Evolutionary conservation across 1,284 basidiomycete species (phyloP).

Genomic region (Serendipita sp.): DNA sequence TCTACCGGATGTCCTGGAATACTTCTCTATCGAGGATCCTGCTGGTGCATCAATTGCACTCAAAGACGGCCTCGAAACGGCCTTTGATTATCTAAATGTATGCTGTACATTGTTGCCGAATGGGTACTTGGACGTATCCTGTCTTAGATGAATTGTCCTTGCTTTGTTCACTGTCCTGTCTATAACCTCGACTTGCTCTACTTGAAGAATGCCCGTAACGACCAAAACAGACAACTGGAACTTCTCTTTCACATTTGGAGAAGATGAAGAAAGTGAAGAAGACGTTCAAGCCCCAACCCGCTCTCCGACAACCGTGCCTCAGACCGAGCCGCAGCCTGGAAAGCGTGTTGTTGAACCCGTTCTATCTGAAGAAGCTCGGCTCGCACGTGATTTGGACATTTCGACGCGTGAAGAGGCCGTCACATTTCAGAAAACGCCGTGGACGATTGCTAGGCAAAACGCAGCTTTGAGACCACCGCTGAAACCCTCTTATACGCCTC

Average conservation of each 20-base stretch:
- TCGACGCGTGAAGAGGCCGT: constrained; percentile 42
- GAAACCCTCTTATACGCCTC: not conserved
- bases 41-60: not conserved
- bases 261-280: not conserved
- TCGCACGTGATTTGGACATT: constrained; percentile 43
- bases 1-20: too few relatives aligned
- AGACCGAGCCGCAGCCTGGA: too few relatives aligned
- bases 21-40: not conserved
- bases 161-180: too few relatives aligned
- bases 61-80: not conserved
- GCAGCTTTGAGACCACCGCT: constrained; percentile 26
- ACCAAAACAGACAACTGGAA: not conserved
- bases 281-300: not conserved
- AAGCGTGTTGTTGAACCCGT: constrained; percentile 19
- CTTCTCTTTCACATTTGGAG: not conserved
- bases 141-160: too few relatives aligned
- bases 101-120: not conserved
- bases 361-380: constrained; percentile 13
- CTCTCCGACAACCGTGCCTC: too few relatives aligned
- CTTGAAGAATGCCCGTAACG: not conserved
- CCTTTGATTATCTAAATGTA: not conserved
- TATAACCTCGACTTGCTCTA: not conserved
- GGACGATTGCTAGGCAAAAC: constrained; percentile 60
- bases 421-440: constrained; percentile 53
- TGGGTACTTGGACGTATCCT: not conserved